phyloP scores from a whole-genome alignment of 2,329 filamentous ascomycete genomes.

The Epicoccum nigrum region DNA sequence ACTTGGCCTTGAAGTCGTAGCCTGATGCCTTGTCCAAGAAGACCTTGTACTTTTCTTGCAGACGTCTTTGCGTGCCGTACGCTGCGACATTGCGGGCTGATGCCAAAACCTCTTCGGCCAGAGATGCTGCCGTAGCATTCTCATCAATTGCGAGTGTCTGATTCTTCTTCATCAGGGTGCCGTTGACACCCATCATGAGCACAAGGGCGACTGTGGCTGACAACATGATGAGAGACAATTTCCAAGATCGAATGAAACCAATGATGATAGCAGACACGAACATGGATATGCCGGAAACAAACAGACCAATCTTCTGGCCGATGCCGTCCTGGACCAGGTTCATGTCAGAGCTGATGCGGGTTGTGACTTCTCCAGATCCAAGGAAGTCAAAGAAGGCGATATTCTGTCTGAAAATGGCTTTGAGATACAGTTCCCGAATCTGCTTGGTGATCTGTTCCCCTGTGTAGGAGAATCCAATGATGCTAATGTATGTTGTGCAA shows the following conservation, averaged over 20 bases:
- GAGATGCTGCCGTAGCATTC: slow-evolving; percentile 82
- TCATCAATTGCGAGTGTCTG: slow-evolving; percentile 73
- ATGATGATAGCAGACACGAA: slow-evolving; percentile 92
- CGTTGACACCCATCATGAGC: slow-evolving; percentile 74
- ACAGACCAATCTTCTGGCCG: slow-evolving; percentile 47
- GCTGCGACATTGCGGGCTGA: slow-evolving; percentile 91
- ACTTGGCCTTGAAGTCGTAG: slow-evolving; percentile 78
- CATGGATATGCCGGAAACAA: slow-evolving; percentile 42
- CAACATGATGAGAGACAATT: slow-evolving; percentile 87
- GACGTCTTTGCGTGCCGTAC: slow-evolving; percentile 89
- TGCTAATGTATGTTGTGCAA: slow-evolving; percentile 77
- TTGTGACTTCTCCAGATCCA: slow-evolving; percentile 93
- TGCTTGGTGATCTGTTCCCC: slow-evolving; percentile 56
- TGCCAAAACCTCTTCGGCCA: slow-evolving; percentile 93
- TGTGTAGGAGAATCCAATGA: slow-evolving; percentile 82
- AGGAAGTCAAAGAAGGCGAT: slow-evolving; percentile 72
- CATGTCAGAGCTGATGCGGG: slow-evolving; percentile 92
- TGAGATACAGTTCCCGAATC: slow-evolving; percentile 67
- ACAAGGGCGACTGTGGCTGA: slow-evolving; percentile 78
- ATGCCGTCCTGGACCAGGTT: slow-evolving; percentile 95
- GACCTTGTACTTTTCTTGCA: slow-evolving; percentile 82
- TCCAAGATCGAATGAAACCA: slow-evolving; percentile 91
- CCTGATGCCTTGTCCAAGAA: slow-evolving; percentile 76
- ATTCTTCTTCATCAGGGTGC: slow-evolving; percentile 79
- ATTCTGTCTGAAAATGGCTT: slow-evolving; percentile 54